Evolutionary conservation across 768 basidiomycete species (phyloP).

Genomic region (Naganishia randhawae): DNA sequence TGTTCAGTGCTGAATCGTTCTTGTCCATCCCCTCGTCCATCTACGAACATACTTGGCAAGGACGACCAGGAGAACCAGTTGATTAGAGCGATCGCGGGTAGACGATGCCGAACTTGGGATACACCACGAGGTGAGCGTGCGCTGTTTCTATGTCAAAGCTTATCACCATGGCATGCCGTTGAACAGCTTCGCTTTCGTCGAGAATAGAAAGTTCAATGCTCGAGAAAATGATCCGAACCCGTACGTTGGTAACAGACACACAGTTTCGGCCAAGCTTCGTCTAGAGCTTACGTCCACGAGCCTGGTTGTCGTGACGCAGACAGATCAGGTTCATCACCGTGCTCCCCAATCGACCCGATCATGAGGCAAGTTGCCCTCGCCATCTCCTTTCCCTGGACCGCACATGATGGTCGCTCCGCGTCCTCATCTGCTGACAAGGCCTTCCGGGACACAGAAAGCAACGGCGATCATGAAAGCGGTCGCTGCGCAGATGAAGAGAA

Average conservation of each 20-base stretch:
- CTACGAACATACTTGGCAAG: too few relatives aligned
- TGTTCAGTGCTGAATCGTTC: too few relatives aligned
- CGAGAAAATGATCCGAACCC: constrained; percentile 27
- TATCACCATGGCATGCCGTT: not conserved
- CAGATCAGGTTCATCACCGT: constrained; percentile 21
- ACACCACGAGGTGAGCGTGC: constrained; percentile 10
- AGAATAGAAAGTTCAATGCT: constrained; percentile 22
- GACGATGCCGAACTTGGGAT: constrained; percentile 18
- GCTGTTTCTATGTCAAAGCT: too few relatives aligned
- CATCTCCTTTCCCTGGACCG: not conserved
- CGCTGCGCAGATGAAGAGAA: constrained; percentile 44
- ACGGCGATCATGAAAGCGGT: constrained; percentile 25
- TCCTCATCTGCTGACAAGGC: not conserved
- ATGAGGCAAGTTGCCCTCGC: not conserved
- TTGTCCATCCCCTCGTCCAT: not conserved
- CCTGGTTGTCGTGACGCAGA: not conserved
- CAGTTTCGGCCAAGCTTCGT: not conserved
- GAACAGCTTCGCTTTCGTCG: not conserved
- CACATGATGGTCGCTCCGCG: not conserved
- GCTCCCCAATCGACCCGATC: constrained; percentile 18
- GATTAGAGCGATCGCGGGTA: not conserved
- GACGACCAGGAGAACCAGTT: not conserved
- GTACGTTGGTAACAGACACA: not conserved
- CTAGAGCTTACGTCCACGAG: not conserved
- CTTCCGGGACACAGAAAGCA: constrained; percentile 15